Conservation (phyloP, 2,329 filamentous ascomycete species). For the Ophiocordyceps camponoti-rufipedis region DNA sequence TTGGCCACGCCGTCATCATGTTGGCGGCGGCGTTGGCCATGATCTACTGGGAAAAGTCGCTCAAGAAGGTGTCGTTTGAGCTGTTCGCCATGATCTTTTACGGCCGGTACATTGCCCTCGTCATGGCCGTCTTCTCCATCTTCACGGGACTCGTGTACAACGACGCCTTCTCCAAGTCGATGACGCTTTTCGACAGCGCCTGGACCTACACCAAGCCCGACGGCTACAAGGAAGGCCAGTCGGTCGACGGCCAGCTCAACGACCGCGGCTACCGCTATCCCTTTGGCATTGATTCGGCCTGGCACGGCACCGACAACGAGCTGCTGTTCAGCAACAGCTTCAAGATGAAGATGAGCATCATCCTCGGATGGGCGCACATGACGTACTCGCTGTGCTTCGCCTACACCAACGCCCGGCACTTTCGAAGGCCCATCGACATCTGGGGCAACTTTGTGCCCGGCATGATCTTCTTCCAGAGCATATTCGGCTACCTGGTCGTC, state of each 20-base stretch:
- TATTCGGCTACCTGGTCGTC: conserved; percentile 90
- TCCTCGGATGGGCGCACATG: conserved; percentile 96
- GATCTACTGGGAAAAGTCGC: conserved; percentile 89
- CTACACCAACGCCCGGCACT: conserved; percentile 84
- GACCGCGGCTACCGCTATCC: conserved; percentile 67
- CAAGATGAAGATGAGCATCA: conserved; percentile 99
- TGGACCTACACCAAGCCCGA: conserved; percentile 64
- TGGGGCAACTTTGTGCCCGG: conserved; percentile 95
- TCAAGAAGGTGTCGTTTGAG: conserved; percentile 87
- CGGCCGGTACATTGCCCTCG: conserved; percentile 91
- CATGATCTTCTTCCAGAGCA: conserved; percentile 99
- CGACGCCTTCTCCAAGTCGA: conserved; percentile 85
- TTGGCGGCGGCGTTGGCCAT: conserved; percentile 65
- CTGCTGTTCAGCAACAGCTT: conserved; percentile 94
- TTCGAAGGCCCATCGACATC: conserved; percentile 87
- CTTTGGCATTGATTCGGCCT: conserved; percentile 88
- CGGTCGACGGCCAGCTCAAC: conserved; percentile 49
- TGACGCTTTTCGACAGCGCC: conserved; percentile 75
- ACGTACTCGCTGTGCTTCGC: conserved; percentile 92
- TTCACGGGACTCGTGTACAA: conserved; percentile 97
- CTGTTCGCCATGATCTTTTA: conserved; percentile 98
- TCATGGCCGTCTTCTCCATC: conserved; percentile 95
- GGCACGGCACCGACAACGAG: conserved; percentile 92
- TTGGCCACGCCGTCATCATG: conserved; percentile 88
- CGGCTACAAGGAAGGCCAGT: conserved; percentile 44